phyloP scores from a whole-genome alignment of 2,329 filamentous ascomycete species.

The Tolypocladium paradoxum region DNA sequence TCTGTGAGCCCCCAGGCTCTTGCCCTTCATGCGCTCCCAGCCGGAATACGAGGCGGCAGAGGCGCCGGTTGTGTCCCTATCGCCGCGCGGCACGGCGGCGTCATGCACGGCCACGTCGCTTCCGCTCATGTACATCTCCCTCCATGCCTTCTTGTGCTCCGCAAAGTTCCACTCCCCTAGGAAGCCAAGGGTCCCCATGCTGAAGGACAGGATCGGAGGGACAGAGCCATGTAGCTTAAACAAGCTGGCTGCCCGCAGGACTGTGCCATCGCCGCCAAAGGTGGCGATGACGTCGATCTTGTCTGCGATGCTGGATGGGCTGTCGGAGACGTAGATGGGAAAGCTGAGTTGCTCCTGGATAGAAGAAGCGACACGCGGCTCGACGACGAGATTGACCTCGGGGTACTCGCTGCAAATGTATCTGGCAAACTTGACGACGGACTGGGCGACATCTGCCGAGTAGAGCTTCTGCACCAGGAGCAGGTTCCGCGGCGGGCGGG shows the following conservation, averaged over 20 bases:
- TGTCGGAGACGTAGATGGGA: conserved; percentile 54
- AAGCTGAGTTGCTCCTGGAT: conserved; percentile 63
- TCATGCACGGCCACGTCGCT: conserved; percentile 40
- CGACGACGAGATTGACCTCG: conserved; percentile 70
- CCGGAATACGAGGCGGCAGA: conserved; percentile 18
- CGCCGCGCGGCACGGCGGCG: conserved; percentile 23
- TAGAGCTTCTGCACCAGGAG: conserved; percentile 49
- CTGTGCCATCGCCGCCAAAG: conserved; percentile 65
- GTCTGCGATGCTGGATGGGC: conserved; percentile 47
- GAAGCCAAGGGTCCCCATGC: conserved; percentile 93
- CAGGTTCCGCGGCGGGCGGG: conserved; percentile 42
- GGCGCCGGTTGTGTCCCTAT: conserved; percentile 12
- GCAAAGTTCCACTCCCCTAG: conserved; percentile 93
- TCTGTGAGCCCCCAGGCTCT: conserved; percentile 66
- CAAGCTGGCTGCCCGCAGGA: conserved; percentile 33
- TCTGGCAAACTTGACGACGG: conserved; percentile 47
- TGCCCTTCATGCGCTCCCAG: conserved; percentile 69
- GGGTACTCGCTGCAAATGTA: conserved; percentile 76
- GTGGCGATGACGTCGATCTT: conserved; percentile 87
- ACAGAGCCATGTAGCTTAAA: conserved; percentile 71
- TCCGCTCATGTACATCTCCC: conserved; percentile 80
- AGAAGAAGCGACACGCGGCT: conserved; percentile 60
- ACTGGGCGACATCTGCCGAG: conserved; percentile 39
- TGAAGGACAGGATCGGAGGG: conserved; percentile 86
- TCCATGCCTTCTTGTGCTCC: conserved; percentile 85